Base-by-base conservation (phyloP, 768 basidiomycete genomes). In the Agrocybe pediades region DNA sequence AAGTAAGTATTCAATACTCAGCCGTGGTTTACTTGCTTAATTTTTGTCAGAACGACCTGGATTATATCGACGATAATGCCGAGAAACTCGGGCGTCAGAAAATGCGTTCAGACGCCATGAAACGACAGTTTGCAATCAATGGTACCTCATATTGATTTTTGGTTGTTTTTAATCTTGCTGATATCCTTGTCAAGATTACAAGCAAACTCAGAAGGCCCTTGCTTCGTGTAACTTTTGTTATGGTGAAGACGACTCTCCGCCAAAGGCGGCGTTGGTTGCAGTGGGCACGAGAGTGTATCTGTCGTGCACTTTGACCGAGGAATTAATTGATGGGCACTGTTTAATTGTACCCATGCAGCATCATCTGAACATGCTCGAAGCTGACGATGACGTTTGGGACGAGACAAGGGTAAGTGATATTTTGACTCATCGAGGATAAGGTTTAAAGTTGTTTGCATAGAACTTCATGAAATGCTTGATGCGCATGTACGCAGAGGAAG, bases 371-470 rank as follows among this genome's bases (percentile, higher is more conserved):
- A 91, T 88, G 79, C 77, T 99, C 2, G 96, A 98, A 69, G 90
- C 85, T 24, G 96, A 99, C 59, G 95, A 98, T 57, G 96, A 99
- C 63, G 89, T 95, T 20, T 99, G 96, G 96, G 96, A 98, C 57
- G 96, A 98, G 81, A 86, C 94, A 53, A 81, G 82, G 72, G 96
- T 96, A 64, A 51, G 87, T 70, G 1, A n/a, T 39, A 9, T 42
- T 8, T 46, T 44, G 45, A 26, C 21, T 11, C 27, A 11, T 24
- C 13, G 36, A 42, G 20, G 17, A 43, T n/a, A 19, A 19, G 24
- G 16, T 50, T 21, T 51, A 29, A 17, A 47, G 26, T 16, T 20
- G 21, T 36, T 19, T 51, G 36, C 45, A 36, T 13, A 87, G 85
- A 86, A 86, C 56, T 87, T 86, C 55, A 86, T 87, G 85, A 99